Conservation (phyloP, 2,329 filamentous ascomycete species). For the Arthrinium phaeospermum region DNA sequence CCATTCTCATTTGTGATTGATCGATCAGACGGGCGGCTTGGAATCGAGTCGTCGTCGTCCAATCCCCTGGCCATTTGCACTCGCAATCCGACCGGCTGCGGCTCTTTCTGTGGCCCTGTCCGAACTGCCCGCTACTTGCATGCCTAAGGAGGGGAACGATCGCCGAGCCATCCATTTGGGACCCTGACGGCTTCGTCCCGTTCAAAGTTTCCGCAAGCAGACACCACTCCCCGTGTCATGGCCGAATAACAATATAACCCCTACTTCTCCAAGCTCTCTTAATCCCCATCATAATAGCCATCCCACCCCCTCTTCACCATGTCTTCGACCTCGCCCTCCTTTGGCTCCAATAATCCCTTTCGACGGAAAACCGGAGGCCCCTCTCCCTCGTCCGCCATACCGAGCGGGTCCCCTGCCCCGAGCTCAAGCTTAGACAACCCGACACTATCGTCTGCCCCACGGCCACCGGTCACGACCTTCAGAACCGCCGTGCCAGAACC, state of each 20-base stretch:
- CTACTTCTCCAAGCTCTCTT: not conserved
- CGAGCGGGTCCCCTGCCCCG: conserved; percentile 19
- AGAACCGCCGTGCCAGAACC: conserved; percentile 40
- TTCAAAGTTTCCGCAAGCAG: conserved; percentile 16
- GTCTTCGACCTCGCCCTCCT: conserved; percentile 41
- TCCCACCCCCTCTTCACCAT: conserved; percentile 35
- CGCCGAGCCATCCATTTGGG: conserved; percentile 14
- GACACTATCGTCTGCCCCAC: conserved; percentile 24
- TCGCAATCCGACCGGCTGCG: not conserved
- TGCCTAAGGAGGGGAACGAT: conserved; percentile 15
- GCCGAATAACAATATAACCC: conserved; percentile 3
- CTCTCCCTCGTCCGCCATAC: conserved; percentile 21
- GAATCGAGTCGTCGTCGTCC: not conserved
- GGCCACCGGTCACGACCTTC: conserved; percentile 36
- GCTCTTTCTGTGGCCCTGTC: conserved; percentile 16
- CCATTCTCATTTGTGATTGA: not conserved
- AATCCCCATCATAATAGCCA: conserved; percentile 19
- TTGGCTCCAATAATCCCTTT: conserved; percentile 59
- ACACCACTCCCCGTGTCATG: conserved; percentile 3
- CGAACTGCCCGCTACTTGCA: conserved; percentile 6
- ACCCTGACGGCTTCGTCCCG: conserved; percentile 15
- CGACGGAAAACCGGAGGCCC: conserved; percentile 46
- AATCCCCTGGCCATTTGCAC: conserved; percentile 5
- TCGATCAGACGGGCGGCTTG: not conserved
- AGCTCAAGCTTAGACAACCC: conserved; percentile 17